phyloP scores from a whole-genome alignment of 2,329 filamentous ascomycete genomes.

The Aspergillus terreus region DNA sequence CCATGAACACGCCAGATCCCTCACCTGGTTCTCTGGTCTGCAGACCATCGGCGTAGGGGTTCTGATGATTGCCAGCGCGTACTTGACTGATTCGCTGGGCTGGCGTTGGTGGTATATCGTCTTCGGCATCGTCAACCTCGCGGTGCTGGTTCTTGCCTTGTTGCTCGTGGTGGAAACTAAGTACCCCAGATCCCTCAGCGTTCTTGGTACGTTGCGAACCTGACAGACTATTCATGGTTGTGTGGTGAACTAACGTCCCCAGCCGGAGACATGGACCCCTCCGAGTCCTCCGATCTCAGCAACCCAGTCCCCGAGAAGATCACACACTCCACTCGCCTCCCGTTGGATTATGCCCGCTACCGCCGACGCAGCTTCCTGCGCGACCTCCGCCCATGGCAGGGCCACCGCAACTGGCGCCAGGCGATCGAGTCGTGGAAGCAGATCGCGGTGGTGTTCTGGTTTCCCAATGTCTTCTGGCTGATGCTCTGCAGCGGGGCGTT shows the following conservation, averaged over 20 bases:
- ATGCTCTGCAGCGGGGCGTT: constrained; percentile 33
- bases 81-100: constrained; percentile 25
- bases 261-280: background rate
- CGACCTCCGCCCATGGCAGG: background rate
- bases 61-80: constrained; percentile 29
- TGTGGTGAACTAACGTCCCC: background rate
- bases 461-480: constrained; percentile 38
- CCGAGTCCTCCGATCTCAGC: background rate
- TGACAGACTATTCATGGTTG: background rate
- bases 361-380: constrained; percentile 15
- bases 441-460: constrained; percentile 26
- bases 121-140: constrained; percentile 26
- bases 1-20: constrained; percentile 32
- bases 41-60: constrained; percentile 13
- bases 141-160: constrained; percentile 30
- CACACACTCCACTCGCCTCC: background rate
- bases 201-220: background rate
- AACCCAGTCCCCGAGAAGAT: background rate
- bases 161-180: constrained; percentile 37
- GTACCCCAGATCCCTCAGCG: constrained; percentile 4
- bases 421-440: constrained; percentile 18
- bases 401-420: constrained; percentile 20
- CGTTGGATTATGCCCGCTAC: constrained; percentile 22
- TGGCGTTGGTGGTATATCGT: constrained; percentile 39
- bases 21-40: constrained; percentile 11